phyloP scores from a whole-genome alignment of 345 rosid genomes.

The Lepidium didymum region DNA sequence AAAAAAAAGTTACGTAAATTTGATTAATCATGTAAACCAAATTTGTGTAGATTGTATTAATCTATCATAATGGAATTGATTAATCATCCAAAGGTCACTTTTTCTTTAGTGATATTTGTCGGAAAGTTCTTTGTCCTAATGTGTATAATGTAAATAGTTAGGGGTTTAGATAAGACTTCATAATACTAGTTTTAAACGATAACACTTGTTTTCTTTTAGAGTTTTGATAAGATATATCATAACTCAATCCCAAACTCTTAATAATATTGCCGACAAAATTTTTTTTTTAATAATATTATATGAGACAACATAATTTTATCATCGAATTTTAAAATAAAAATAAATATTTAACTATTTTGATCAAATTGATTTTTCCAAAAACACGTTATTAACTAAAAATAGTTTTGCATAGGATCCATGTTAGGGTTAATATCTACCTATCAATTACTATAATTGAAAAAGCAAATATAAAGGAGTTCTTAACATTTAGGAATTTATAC shows the following conservation, averaged over 20 bases:
- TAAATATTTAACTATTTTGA: too few relatives aligned
- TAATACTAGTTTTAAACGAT: background rate
- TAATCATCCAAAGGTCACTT: constrained; percentile 3
- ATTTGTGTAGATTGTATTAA: background rate
- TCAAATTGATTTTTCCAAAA: too few relatives aligned
- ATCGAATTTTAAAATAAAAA: too few relatives aligned
- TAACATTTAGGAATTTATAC: too few relatives aligned
- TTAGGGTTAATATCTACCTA: background rate
- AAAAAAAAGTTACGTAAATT: background rate
- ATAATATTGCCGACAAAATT: too few relatives aligned
- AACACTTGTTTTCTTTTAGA: too few relatives aligned
- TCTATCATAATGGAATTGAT: background rate
- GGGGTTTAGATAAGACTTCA: background rate
- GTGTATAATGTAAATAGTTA: background rate
- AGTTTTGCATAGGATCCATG: constrained; percentile 3
- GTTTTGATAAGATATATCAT: too few relatives aligned
- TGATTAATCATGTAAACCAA: background rate
- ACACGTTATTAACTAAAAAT: background rate
- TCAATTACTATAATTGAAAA: too few relatives aligned
- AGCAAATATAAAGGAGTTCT: too few relatives aligned
- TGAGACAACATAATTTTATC: too few relatives aligned
- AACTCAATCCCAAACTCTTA: too few relatives aligned
- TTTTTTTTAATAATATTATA: too few relatives aligned
- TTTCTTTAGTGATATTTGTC: background rate
- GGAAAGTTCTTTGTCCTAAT: constrained; percentile 5